Percentiles rank a stretch among this genome's conserved stretches.
phyloP scores from a whole-genome alignment of 2,329 filamentous ascomycete species.

The Niveomyces coronatus region DNA sequence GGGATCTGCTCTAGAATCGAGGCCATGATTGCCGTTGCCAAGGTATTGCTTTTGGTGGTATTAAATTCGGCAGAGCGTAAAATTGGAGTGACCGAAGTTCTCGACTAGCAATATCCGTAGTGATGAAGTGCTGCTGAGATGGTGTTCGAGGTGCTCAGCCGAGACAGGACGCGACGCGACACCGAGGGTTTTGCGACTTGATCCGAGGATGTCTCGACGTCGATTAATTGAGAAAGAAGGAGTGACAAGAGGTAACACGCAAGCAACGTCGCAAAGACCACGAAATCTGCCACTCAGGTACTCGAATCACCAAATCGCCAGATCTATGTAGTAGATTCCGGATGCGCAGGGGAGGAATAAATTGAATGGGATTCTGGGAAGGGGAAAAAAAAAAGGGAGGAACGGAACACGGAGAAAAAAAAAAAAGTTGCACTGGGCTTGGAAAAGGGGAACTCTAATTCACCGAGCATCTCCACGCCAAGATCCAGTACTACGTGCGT shows the following conservation, averaged over 20 bases:
- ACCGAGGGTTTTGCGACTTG: constrained; percentile 1
- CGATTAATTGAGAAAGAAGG: constrained; percentile 16
- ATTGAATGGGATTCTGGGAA: constrained; percentile 31
- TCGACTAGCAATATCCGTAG: background rate
- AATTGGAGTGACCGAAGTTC: background rate
- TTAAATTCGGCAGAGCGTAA: constrained; percentile 10
- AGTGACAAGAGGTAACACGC: constrained; percentile 24
- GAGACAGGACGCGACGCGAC: constrained; percentile 5
- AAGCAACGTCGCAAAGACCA: background rate
- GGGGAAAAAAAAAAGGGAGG: constrained; percentile 23
- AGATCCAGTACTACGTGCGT: too few species aligned
- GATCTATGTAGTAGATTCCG: background rate
- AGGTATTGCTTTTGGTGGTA: background rate
- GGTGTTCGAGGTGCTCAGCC: background rate
- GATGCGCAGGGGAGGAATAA: background rate
- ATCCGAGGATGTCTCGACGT: constrained; percentile 5
- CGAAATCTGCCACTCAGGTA: background rate
- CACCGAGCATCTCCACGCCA: too few species aligned
- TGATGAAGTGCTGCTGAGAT: background rate
- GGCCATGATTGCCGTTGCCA: constrained; percentile 31
- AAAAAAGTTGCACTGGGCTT: constrained; percentile 1
- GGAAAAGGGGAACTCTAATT: constrained; percentile 31
- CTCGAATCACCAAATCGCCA: constrained; percentile 4
- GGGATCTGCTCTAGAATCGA: constrained; percentile 47
- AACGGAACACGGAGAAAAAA: constrained; percentile 14